Evolutionary conservation across 768 basidiomycete genomes (phyloP).

Genomic region (Arthromyces matolae): DNA sequence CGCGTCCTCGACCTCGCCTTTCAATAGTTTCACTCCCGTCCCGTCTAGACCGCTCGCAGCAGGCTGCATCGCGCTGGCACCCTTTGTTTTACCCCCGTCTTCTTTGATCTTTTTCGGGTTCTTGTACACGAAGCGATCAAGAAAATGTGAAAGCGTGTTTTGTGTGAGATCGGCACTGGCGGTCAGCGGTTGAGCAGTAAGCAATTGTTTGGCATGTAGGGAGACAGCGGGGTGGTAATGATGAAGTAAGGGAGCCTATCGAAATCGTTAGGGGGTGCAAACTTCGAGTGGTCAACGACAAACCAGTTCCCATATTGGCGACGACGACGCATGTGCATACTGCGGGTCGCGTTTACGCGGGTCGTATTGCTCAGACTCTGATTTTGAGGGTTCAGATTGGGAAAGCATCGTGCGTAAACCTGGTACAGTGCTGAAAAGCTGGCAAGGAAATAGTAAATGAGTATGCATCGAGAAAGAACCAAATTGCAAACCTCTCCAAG

Average conservation of each 20-base stretch:
- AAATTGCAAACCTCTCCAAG: constrained; percentile 71
- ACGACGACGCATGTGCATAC: constrained; percentile 74
- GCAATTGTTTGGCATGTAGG: constrained; percentile 80
- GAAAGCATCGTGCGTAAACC: constrained; percentile 40
- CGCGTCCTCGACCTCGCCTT: constrained; percentile 46
- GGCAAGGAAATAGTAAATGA: not conserved
- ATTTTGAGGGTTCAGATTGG: constrained; percentile 23
- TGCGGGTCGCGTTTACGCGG: constrained; percentile 87
- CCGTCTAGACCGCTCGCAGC: constrained; percentile 62
- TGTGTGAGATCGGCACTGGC: constrained; percentile 85
- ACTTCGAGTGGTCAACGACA: constrained; percentile 18
- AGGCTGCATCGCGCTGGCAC: constrained; percentile 96
- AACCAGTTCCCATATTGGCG: constrained; percentile 90
- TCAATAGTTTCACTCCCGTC: constrained; percentile 66
- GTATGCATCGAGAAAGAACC: too few relatives aligned
- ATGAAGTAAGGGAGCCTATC: constrained; percentile 70
- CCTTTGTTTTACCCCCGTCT: constrained; percentile 46
- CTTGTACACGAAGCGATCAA: constrained; percentile 96
- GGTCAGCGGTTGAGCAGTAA: constrained; percentile 68
- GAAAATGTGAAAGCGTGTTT: constrained; percentile 91
- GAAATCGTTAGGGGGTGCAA: not conserved
- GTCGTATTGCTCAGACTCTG: constrained; percentile 57
- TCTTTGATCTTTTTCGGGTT: constrained; percentile 74
- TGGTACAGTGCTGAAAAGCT: constrained; percentile 41
- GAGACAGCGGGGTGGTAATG: constrained; percentile 92